Conservation (phyloP, 179 eudicot species). For the Patellifolia procumbens region DNA sequence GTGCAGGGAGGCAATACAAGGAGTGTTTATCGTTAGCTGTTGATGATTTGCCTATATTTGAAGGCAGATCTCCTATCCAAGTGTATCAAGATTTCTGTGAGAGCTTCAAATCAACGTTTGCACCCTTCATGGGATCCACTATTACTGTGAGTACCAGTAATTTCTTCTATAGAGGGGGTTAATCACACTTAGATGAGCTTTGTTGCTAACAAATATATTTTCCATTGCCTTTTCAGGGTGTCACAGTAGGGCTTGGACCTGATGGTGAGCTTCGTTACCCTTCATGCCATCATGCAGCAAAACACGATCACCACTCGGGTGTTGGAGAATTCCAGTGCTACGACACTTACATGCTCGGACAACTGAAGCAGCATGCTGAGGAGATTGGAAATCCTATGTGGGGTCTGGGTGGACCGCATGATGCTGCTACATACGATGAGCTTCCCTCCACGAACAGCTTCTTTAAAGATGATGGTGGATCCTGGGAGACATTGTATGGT, state of each 20-base stretch:
- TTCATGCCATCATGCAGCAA: slow-evolving; percentile 38
- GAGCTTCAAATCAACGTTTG: slow-evolving; percentile 64
- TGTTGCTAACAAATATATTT: background rate
- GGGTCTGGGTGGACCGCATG: slow-evolving; percentile 88
- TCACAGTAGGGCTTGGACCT: slow-evolving; percentile 82
- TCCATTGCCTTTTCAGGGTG: slow-evolving; percentile 41
- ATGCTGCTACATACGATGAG: slow-evolving; percentile 58
- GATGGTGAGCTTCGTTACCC: slow-evolving; percentile 93
- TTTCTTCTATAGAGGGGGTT: background rate
- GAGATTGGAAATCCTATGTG: slow-evolving; percentile 58
- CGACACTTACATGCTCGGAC: slow-evolving; percentile 60
- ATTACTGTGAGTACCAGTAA: slow-evolving; percentile 51
- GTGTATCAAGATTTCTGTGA: slow-evolving; percentile 65
- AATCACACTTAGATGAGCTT: background rate
- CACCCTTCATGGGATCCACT: slow-evolving; percentile 65
- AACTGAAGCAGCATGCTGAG: slow-evolving; percentile 64
- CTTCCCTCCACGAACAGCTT: slow-evolving; percentile 46
- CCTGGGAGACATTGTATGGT: slow-evolving; percentile 80
- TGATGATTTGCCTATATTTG: slow-evolving; percentile 72
- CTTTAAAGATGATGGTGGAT: slow-evolving; percentile 69
- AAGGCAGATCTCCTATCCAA: slow-evolving; percentile 66
- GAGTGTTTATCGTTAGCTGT: slow-evolving; percentile 67
- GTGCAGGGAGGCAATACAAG: slow-evolving; percentile 50
- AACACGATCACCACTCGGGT: slow-evolving; percentile 32
- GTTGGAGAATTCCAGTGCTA: slow-evolving; percentile 91